A percentile compares a stretch with the other conserved stretches of the same genome.
Evolutionary conservation across 495 filamentous ascomycete genomes (phyloP).

Genomic region (Umbilicaria muhlenbergii): DNA sequence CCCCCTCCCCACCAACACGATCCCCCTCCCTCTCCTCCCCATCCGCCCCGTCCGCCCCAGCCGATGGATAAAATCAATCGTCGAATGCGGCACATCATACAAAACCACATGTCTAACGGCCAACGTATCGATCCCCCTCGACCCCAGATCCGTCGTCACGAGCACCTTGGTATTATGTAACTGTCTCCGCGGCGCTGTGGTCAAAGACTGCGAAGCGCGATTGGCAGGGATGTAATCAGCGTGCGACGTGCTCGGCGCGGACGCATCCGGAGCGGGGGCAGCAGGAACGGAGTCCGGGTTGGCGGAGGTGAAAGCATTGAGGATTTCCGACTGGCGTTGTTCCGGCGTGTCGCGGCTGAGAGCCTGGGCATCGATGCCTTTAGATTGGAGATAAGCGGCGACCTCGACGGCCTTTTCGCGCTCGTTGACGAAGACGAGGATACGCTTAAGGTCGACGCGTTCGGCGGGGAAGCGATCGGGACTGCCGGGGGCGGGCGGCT

Average conservation of each 20-base stretch:
- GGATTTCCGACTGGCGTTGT: constrained; percentile 53
- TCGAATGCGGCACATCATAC: constrained; percentile 90
- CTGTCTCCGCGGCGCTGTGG: constrained; percentile 14
- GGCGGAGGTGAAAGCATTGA: constrained; percentile 54
- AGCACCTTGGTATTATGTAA: constrained; percentile 71
- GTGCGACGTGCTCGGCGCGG: no score
- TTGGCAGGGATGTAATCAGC: constrained; percentile 9
- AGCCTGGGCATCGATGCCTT: constrained; percentile 75
- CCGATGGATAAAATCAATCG: constrained; percentile 93
- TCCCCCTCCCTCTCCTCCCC: constrained; percentile 75
- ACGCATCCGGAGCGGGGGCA: constrained; percentile 4
- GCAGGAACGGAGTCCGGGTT: constrained; percentile 2
- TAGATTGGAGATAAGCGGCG: constrained; percentile 59
- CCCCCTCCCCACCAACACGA: constrained; percentile 78
- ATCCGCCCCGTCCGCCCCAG: constrained; percentile 83
- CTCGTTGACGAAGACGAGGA: constrained; percentile 97
- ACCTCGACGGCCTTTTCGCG: constrained; percentile 74
- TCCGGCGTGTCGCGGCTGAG: constrained; percentile 68
- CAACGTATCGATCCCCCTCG: constrained; percentile 87
- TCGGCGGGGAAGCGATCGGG: constrained; percentile 27
- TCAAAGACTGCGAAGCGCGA: neutral
- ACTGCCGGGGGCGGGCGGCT: neutral
- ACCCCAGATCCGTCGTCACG: constrained; percentile 84
- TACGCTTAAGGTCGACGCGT: constrained; percentile 54
- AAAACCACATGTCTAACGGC: constrained; percentile 80